Conservation (phyloP, 352 stramenopile species). For the Phytophthora macrochlamydospora region DNA sequence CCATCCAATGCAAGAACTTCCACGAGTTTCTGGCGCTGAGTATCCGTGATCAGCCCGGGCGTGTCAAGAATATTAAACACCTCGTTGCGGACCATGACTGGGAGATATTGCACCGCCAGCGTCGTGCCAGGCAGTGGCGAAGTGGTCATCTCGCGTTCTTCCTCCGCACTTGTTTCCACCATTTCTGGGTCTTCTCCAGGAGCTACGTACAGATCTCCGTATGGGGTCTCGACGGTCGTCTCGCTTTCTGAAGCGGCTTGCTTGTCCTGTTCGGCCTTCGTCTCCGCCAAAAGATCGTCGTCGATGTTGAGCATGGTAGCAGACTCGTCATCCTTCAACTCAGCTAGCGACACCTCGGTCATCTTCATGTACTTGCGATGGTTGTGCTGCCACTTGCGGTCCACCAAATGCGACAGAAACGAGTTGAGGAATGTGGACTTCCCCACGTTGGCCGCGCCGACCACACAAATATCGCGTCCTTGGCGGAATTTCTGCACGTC, state of each 20-base stretch:
- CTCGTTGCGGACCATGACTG: constrained; percentile 80
- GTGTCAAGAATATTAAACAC: constrained; percentile 86
- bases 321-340: constrained; percentile 53
- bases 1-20: constrained; percentile 79
- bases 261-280: constrained; percentile 17
- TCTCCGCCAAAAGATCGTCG: constrained; percentile 31
- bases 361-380: constrained; percentile 89
- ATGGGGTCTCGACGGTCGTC: constrained; percentile 21
- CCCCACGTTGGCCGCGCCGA: constrained; percentile 92
- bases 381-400: constrained; percentile 87
- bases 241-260: constrained; percentile 10
- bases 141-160: constrained; percentile 83
- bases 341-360: constrained; percentile 52
- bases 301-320: constrained; percentile 67
- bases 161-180: constrained; percentile 67
- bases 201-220: constrained; percentile 54
- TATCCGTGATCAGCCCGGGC: constrained; percentile 77
- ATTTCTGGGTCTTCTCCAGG: constrained; percentile 68
- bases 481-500: constrained; percentile 81
- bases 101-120: constrained; percentile 81
- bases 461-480: constrained; percentile 88
- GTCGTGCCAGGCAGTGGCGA: constrained; percentile 92
- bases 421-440: constrained; percentile 94
- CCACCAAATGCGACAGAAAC: constrained; percentile 81
- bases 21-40: constrained; percentile 79